Percentiles rank a stretch among this genome's conserved stretches.
These are phyloP conservation scores for Chaetomium fimeti DNA, from an alignment of 495 filamentous ascomycete species.

Conservation along the genomic window DNA sequence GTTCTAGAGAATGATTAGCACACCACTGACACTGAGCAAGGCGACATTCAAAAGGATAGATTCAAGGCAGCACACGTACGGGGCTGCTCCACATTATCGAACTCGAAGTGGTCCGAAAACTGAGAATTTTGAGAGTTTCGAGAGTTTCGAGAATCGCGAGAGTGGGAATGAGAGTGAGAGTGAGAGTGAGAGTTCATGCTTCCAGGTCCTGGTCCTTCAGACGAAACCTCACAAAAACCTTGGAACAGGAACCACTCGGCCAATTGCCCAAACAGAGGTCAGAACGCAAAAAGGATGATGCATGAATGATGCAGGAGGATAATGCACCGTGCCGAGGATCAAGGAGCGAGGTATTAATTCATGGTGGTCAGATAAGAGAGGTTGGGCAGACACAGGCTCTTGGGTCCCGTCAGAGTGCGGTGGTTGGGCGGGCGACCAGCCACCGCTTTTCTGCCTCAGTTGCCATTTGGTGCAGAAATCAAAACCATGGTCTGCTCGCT, in stretches of 20 bases:
- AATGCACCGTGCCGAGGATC: conserved; percentile 27
- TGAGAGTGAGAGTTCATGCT: conserved; percentile 31
- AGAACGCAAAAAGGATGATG: conserved; percentile 19
- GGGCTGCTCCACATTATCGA: conserved; percentile 30
- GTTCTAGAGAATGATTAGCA: background rate
- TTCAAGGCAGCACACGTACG: background rate
- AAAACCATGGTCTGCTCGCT: background rate
- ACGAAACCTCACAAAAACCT: background rate
- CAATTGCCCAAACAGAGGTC: conserved; percentile 26
- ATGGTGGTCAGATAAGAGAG: conserved; percentile 13
- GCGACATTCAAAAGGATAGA: background rate
- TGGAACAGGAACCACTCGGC: conserved; percentile 13
- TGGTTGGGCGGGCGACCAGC: conserved; percentile 21
- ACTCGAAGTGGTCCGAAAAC: conserved; percentile 23
- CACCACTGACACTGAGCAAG: background rate
- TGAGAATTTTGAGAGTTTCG: background rate
- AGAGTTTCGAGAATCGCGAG: background rate
- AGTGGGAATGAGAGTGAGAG: background rate
- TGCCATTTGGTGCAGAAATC: background rate
- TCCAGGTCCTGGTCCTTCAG: background rate
- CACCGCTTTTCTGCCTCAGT: conserved; percentile 19
- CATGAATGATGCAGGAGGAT: conserved; percentile 22
- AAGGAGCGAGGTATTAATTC: conserved; percentile 25
- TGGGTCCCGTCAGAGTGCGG: background rate
- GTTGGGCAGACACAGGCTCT: conserved; percentile 16